phyloP scores from a whole-genome alignment of 108 stramenopile genomes.

The Skeletonema tropicum region DNA sequence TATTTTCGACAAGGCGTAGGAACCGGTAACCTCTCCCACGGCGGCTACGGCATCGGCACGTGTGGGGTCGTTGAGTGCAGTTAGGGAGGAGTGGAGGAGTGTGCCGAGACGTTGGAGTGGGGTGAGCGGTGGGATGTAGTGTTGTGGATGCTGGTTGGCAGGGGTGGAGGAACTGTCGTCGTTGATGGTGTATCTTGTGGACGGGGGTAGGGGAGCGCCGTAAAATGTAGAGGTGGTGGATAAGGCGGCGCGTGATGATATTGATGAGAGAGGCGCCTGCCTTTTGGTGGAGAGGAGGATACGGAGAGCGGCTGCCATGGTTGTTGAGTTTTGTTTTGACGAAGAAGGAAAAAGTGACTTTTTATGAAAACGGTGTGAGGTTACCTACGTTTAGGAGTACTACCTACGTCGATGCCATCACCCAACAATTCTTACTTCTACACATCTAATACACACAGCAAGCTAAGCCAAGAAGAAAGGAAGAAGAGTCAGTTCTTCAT shows the following conservation, averaged over 20 bases:
- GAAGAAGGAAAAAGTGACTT: no score
- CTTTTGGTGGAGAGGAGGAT: neutral
- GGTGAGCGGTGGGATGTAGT: constrained; percentile 21
- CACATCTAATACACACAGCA: no score
- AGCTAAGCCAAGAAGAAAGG: no score
- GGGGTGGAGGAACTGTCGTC: neutral
- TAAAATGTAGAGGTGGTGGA: constrained; percentile 23
- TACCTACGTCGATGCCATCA: no score
- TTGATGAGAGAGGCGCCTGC: neutral
- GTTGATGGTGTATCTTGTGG: constrained; percentile 28
- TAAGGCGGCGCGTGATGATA: neutral
- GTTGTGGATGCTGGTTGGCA: neutral
- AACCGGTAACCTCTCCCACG: constrained; percentile 93
- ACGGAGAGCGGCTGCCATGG: neutral
- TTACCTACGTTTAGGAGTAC: no score
- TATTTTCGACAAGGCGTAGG: constrained; percentile 71
- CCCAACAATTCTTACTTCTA: no score
- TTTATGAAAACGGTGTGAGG: no score
- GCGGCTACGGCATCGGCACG: constrained; percentile 93
- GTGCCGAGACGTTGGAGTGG: constrained; percentile 56
- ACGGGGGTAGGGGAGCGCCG: constrained; percentile 23
- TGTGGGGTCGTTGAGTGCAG: constrained; percentile 85
- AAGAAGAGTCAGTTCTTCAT: no score
- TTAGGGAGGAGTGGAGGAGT: constrained; percentile 78
- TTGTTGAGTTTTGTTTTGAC: no score